phyloP scores from a whole-genome alignment of 495 filamentous ascomycete genomes.

The Friedmanniomyces endolithicus region DNA sequence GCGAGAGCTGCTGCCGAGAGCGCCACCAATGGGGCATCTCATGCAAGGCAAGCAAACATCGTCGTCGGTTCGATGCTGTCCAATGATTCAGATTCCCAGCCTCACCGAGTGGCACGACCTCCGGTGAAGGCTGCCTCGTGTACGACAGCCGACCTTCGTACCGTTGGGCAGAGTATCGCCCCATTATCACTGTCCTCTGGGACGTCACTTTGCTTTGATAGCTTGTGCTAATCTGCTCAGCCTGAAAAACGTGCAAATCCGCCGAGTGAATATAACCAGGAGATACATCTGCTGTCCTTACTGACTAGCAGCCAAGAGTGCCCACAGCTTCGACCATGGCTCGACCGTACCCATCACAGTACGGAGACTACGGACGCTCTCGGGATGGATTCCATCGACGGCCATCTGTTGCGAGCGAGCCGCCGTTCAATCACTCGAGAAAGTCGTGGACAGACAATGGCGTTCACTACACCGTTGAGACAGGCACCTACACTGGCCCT shows the following conservation, averaged over 20 bases:
- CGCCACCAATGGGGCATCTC: not conserved
- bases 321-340: not conserved
- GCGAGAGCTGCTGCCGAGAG: not conserved
- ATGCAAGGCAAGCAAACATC: not conserved
- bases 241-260: too few relatives aligned
- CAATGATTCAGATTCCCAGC: not conserved
- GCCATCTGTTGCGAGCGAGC: not conserved
- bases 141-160: not conserved
- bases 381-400: not conserved
- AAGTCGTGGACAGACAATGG: constrained; percentile 11
- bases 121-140: not conserved
- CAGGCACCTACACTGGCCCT: constrained; percentile 4
- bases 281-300: too few relatives aligned
- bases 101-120: not conserved
- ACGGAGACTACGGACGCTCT: not conserved
- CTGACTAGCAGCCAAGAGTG: not conserved
- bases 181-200: not conserved
- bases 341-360: not conserved
- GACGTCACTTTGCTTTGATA: too few relatives aligned
- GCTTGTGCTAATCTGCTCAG: too few relatives aligned
- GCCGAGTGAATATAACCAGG: too few relatives aligned
- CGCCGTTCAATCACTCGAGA: constrained; percentile 1
- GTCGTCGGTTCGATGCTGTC: not conserved
- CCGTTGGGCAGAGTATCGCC: not conserved
- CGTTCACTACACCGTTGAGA: constrained; percentile 9